Percentiles rank a stretch among this genome's conserved stretches.
phyloP scores from a whole-genome alignment of 139 green algal genomes.

The Chlorella sorokiniana region DNA sequence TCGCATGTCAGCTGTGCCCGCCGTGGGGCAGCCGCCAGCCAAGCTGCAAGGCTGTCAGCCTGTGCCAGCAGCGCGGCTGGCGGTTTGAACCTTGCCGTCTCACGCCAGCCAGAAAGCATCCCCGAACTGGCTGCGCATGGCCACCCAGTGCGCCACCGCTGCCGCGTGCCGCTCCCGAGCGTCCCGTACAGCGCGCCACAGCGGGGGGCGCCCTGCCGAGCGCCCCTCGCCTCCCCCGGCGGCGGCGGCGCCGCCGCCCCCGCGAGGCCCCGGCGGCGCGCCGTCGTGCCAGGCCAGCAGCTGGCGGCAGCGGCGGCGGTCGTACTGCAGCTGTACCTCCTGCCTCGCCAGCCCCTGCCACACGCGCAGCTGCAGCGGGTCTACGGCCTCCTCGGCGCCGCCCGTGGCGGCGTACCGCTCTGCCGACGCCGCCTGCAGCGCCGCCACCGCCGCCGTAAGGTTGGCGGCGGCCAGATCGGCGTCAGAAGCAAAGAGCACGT shows the following conservation, averaged over 20 bases:
- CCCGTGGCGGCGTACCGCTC: neutral
- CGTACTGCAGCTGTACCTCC: slow-evolving; percentile 12
- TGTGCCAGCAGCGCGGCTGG: neutral
- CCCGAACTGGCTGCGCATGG: neutral
- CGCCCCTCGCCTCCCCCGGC: neutral
- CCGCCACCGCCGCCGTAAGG: neutral
- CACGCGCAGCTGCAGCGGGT: slow-evolving; percentile 17
- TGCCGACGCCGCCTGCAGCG: neutral
- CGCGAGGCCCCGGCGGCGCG: too few species aligned
- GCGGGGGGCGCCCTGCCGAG: neutral
- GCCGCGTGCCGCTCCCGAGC: neutral
- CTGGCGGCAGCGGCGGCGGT: slow-evolving; percentile 14
- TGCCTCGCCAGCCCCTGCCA: neutral
- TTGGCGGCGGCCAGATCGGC: slow-evolving; percentile 4
- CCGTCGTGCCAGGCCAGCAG: neutral
- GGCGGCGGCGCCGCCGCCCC: neutral
- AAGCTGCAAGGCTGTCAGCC: too few species aligned
- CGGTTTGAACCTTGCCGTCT: neutral
- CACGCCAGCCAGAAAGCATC: slow-evolving; percentile 19
- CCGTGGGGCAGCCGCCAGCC: neutral
- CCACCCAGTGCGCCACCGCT: neutral
- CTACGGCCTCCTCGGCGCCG: neutral
- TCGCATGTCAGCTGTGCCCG: too few species aligned
- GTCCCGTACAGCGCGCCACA: neutral
- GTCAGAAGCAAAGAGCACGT: slow-evolving; percentile 34